Base-by-base conservation (phyloP, 352 stramenopile genomes). In the Globisporangium polare region DNA sequence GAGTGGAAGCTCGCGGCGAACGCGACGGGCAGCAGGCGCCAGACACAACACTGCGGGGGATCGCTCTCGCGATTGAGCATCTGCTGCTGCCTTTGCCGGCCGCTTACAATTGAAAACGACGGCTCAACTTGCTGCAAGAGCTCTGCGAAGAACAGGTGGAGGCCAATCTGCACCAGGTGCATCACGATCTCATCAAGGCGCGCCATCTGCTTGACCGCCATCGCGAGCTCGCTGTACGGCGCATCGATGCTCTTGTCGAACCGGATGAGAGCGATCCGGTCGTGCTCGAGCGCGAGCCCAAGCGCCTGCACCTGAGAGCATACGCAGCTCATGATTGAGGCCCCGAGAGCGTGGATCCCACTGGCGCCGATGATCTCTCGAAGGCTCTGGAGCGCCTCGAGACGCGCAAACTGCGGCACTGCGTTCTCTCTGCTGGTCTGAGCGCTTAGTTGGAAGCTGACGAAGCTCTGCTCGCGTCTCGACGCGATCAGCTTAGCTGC, bases 1-100 rank as follows among this genome's bases (percentile, higher is more conserved):
- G 69, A 63, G 53, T 87, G 61, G 51, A 89, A 86, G 47, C 62
- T 60, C 1, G 72, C 63, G 0, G 77, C 71, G 52, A 83, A 78
- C 0, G 75, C 77, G 42, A 70, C 76, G 9, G 77, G 77, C 7
- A 89, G 58, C 45, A 89, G 47, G 0, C 69, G 61, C 50, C 73
- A 80, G 20, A 50, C 59, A 2, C 18, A 9, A 2, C 18, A 18
- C 7, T 63, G 51, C 0, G 64, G 37, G 37, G 37, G 65, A 6
- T 60, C 70, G 6, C 47, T 42, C n/a, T 47, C 59, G 37, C 65
- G 60, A 42, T 59, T 71, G 10, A 59, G 67, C 12, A 78, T 54
- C 5, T 65, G 5, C 6, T 65, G 5, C 6, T 62, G 31, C 60
- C 60, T 61, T 27, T 46, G 53, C 7, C 9, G 10, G 10, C 53